Percentiles rank a stretch among this genome's conserved stretches.
phyloP scores from a whole-genome alignment of 2,329 filamentous ascomycete species.

The Dactylellina leptospora region DNA sequence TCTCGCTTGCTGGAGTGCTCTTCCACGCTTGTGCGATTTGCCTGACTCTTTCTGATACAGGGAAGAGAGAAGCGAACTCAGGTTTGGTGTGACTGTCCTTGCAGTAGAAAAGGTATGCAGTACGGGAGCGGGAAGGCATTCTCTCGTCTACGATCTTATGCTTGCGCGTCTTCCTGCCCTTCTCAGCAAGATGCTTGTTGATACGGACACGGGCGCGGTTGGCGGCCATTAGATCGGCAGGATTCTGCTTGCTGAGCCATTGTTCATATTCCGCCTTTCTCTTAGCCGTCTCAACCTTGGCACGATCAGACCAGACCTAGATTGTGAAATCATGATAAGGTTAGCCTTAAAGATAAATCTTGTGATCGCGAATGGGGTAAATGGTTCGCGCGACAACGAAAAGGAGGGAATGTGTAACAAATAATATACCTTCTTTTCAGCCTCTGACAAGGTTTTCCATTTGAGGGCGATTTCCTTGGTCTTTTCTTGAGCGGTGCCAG shows the following conservation, averaged over 20 bases:
- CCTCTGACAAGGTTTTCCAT: conserved; percentile 15
- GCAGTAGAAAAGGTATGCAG: conserved; percentile 25
- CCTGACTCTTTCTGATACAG: background rate
- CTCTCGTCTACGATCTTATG: conserved; percentile 18
- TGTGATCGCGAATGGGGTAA: no score
- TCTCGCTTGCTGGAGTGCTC: conserved; percentile 1
- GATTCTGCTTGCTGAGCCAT: conserved; percentile 39
- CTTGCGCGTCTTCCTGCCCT: background rate
- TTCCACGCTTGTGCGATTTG: conserved; percentile 10
- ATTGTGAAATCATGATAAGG: background rate
- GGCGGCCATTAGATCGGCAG: conserved; percentile 24
- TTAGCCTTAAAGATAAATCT: conserved; percentile 1
- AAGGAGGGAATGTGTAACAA: background rate
- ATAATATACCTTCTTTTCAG: conserved; percentile 34
- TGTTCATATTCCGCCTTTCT: conserved; percentile 21
- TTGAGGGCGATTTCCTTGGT: background rate
- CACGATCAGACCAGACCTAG: conserved; percentile 20
- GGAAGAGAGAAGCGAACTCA: background rate
- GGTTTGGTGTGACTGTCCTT: conserved; percentile 4
- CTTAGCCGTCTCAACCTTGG: conserved; percentile 21
- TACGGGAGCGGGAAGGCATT: conserved; percentile 15
- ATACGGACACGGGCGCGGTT: conserved; percentile 31
- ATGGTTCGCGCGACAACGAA: background rate
- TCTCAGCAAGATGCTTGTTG: background rate
- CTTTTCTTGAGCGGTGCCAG: background rate